Base-by-base conservation (phyloP, 345 rosid genomes). In the Durio zibethinus region DNA sequence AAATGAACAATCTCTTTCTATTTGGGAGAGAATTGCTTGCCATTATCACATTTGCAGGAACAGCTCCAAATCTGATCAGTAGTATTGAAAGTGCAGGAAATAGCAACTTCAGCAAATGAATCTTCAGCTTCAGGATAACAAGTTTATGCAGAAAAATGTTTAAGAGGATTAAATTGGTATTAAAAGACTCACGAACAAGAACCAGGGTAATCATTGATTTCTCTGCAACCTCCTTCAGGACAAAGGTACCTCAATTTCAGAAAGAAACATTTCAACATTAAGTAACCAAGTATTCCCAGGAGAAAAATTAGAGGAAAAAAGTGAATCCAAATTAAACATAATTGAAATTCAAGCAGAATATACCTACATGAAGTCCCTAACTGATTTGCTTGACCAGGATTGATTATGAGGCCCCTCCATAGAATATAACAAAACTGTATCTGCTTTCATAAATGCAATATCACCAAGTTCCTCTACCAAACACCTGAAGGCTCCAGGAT, bases 161-260 rank as follows among this genome's bases (percentile, higher is more conserved):
- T 0, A 38, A 38, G 42, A 10, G 42, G 33, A 31, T 31, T 31
- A 31, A 4, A 20, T 54, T 29, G 54, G 21, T 15, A 6, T 43
- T 16, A 11, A 72, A 20, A 21, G 20, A 78, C 85, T 72, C 80
- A 85, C 85, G 82, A 82, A 76, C 87, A 85, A 23, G 73, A 76
- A 47, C 75, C 79, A 1, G 85, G 82, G 73, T 85, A 85, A 25
- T 79, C 85, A 53, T 82, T 85, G 75, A 85, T 80, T 80, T 85
- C 87, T 76, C 85, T 73, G 75, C 87, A 85, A 48, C 87, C 81
- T 21, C 85, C 85, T 56, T 62, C 64, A 23, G 85, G 85, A 76
- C 85, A 82, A 38, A 82, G 82, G 56, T 82, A 85, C 87, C 87
- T 85, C 67, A 53, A 82, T 72, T 61, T 4, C 64, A 56, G 23